Evolutionary conservation across 2,329 filamentous ascomycete species (phyloP), one percentile per base, ranked within the genome.

Genomic region (Cladosporium sp.): DNA sequence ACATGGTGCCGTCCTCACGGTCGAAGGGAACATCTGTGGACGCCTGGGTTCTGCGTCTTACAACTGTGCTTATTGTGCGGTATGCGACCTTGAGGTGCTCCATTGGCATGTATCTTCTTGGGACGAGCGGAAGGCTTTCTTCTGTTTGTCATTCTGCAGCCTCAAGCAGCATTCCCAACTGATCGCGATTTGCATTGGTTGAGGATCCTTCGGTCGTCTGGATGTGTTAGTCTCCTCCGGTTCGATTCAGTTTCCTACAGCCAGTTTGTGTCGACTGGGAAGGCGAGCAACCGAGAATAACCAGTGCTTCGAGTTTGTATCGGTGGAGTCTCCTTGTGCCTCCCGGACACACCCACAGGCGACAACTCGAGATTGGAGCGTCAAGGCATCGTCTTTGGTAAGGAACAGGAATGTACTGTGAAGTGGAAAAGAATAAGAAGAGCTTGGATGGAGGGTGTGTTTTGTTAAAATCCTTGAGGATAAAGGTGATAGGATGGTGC

Each of bases 101-200:
- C 26, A 44, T 59, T 59, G 57, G 57, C 34, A 26, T 14, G 24
- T 15, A 36, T 21, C 24, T 28, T 11, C 41, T 49, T 62, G 34
- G 59, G 59, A 38, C 59, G 28, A 62, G 59, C 59, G 59, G 59
- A 54, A 26, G 59, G 30, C 44, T 28, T 59, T 60, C 26, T 15
- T 26, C 32, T 44, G 36, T 41, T 59, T 57, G 18, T 28, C 52
- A 52, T 52, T 26, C 24, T 52, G 49, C 49, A 26, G 24, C 49
- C 49, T 52, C 7, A 12, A 52, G 41, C 41, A 47, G n/a, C n/a
- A 12, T 21, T 47, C 41, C 10, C 41, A 47, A 47, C 41, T 52
- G 7, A 21, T n/a, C 12, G 24, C 24, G 11, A 21, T 14, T 34
- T 38, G 55, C 28, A 24, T 44, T 24, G 24, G 57, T 59, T 59